phyloP scores from a whole-genome alignment of 805 yeast genomes.

The Candida koratica region DNA sequence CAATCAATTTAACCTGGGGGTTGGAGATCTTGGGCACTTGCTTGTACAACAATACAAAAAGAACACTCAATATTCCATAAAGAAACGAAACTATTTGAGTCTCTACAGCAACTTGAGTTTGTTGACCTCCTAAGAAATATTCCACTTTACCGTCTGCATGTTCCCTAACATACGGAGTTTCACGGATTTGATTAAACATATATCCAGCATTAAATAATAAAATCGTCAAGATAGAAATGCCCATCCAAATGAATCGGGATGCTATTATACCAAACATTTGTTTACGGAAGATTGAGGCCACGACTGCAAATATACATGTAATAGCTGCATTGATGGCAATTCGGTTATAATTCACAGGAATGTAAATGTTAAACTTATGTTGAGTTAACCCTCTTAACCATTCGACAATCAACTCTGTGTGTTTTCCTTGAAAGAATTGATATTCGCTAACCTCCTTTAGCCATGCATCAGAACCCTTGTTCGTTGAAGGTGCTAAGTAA shows the following conservation, averaged over 20 bases:
- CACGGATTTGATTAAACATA: slow-evolving; percentile 88
- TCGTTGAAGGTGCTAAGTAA: slow-evolving; percentile 52
- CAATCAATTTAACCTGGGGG: slow-evolving; percentile 45
- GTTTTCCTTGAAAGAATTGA: slow-evolving; percentile 46
- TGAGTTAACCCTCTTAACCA: slow-evolving; percentile 38
- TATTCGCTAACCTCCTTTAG: slow-evolving; percentile 33
- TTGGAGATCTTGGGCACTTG: slow-evolving; percentile 49
- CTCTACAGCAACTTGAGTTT: slow-evolving; percentile 78
- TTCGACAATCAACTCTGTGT: slow-evolving; percentile 28
- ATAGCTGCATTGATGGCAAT: slow-evolving; percentile 28
- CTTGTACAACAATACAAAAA: slow-evolving; percentile 54
- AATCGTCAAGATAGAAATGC: slow-evolving; percentile 55
- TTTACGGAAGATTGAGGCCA: slow-evolving; percentile 23
- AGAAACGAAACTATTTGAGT: slow-evolving; percentile 78
- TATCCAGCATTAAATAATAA: slow-evolving; percentile 80
- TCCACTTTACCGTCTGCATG: slow-evolving; percentile 32
- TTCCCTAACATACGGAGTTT: slow-evolving; percentile 57
- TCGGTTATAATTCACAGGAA: slow-evolving; percentile 42
- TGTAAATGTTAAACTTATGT: slow-evolving; percentile 31
- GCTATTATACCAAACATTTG: slow-evolving; percentile 33
- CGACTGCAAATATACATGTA: slow-evolving; percentile 24
- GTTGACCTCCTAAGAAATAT: slow-evolving; percentile 56
- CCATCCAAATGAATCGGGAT: slow-evolving; percentile 69
- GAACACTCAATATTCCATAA: slow-evolving; percentile 64
- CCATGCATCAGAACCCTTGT: slow-evolving; percentile 26